Conservation (phyloP, 2,329 filamentous ascomycete species). For the Zasmidium citrigriseum region DNA sequence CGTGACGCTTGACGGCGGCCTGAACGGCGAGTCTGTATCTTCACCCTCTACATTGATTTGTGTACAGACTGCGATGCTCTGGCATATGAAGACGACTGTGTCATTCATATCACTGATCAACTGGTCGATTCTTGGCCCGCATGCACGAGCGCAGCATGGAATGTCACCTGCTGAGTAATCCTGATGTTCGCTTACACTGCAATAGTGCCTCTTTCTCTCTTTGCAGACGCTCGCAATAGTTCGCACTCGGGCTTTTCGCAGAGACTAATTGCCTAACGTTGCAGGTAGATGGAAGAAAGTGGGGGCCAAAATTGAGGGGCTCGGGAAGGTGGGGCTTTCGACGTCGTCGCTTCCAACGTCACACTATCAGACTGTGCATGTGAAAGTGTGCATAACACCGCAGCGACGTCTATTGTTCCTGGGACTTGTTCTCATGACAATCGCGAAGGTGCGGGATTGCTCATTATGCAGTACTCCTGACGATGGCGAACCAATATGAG, state of each 20-base stretch:
- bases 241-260: too few species aligned
- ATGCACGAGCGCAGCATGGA: not conserved
- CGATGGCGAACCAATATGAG: too few species aligned
- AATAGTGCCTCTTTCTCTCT: too few species aligned
- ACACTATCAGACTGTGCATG: not conserved
- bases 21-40: too few species aligned
- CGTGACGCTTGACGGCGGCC: too few species aligned
- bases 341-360: not conserved
- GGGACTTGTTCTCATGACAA: not conserved
- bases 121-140: not conserved
- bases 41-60: too few species aligned
- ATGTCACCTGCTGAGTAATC: too few species aligned
- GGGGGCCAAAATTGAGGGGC: not conserved
- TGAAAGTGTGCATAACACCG: not conserved
- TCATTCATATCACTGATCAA: not conserved
- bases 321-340: not conserved
- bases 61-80: not conserved
- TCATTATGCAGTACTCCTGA: not conserved
- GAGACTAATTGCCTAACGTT: too few species aligned
- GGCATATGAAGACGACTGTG: not conserved
- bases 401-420: not conserved
- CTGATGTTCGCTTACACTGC: too few species aligned
- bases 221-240: too few species aligned
- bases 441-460: not conserved
- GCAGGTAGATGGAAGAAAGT: not conserved